These are phyloP conservation scores for Clonostachys sp. DNA, from an alignment of 2,329 filamentous ascomycete species.

Conservation along the genomic window DNA sequence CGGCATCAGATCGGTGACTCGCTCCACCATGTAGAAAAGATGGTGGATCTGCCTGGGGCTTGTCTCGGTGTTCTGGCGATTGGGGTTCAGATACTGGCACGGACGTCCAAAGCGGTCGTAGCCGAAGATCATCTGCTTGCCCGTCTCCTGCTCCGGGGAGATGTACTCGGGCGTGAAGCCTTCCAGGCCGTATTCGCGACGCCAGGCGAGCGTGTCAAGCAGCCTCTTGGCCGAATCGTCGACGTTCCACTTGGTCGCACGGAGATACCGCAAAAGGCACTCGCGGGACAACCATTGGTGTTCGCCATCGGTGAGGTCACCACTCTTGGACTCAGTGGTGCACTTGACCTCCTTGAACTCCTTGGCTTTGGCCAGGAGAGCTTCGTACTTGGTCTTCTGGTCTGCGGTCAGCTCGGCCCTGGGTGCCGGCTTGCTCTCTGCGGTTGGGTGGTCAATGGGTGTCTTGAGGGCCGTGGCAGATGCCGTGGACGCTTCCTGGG, in stretches of 20 bases:
- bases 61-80: slow-evolving; percentile 85
- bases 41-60: slow-evolving; percentile 87
- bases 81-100: slow-evolving; percentile 86
- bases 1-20: slow-evolving; percentile 81
- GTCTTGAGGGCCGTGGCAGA: slow-evolving; percentile 25
- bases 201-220: slow-evolving; percentile 77
- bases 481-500: no score
- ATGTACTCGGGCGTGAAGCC: slow-evolving; percentile 82
- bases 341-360: slow-evolving; percentile 62
- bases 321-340: slow-evolving; percentile 51
- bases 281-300: slow-evolving; percentile 88
- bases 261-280: slow-evolving; percentile 87
- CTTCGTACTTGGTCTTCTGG: slow-evolving; percentile 76
- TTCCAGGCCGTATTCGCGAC: slow-evolving; percentile 82
- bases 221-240: slow-evolving; percentile 75
- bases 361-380: slow-evolving; percentile 66
- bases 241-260: slow-evolving; percentile 86
- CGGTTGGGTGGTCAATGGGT: slow-evolving; percentile 53
- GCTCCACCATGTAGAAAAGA: slow-evolving; percentile 92
- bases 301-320: slow-evolving; percentile 72
- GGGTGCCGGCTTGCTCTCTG: slow-evolving; percentile 51
- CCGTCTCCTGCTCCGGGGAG: slow-evolving; percentile 90
- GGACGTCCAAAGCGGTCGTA: slow-evolving; percentile 84
- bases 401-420: slow-evolving; percentile 64
- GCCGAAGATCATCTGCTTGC: slow-evolving; percentile 87